These are phyloP conservation scores for Bruguiera sexangula DNA, from an alignment of 345 rosid genomes.

Conservation along the genomic window DNA sequence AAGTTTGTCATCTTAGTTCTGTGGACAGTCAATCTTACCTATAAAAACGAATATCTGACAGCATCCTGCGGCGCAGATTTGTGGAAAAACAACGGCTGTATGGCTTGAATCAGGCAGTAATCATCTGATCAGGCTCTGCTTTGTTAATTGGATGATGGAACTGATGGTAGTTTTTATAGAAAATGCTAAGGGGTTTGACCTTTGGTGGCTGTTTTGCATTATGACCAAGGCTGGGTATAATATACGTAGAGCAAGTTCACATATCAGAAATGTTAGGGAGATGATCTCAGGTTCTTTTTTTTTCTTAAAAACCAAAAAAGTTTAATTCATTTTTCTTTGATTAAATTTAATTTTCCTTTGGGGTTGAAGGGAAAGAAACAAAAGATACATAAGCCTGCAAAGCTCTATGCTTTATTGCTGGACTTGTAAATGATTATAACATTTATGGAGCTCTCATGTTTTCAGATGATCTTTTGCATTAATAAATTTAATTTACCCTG, in stretches of 20 bases:
- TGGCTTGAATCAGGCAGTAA: too few relatives aligned
- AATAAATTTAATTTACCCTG: too few relatives aligned
- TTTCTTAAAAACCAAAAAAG: too few relatives aligned
- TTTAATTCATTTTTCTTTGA: too few relatives aligned
- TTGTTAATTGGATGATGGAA: not conserved
- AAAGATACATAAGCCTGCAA: not conserved
- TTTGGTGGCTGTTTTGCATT: not conserved
- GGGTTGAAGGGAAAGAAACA: not conserved
- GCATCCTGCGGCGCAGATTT: too few relatives aligned
- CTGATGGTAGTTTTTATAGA: not conserved
- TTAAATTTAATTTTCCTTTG: not conserved
- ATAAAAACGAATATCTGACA: not conserved
- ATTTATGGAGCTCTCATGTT: not conserved
- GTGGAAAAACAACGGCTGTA: too few relatives aligned
- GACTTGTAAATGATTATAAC: not conserved
- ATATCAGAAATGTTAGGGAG: not conserved
- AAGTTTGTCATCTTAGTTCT: conserved; percentile 44
- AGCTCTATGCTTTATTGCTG: not conserved
- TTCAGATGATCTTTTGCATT: too few relatives aligned
- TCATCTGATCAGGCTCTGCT: not conserved
- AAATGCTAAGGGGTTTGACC: too few relatives aligned
- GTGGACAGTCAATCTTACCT: conserved; percentile 25
- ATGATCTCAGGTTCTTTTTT: not conserved
- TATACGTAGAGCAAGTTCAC: not conserved
- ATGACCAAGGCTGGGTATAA: not conserved